Evolutionary conservation across 1,284 basidiomycete species (phyloP), one percentile per base, ranked within the genome.

Genomic region (Ustanciosporium gigantosporum): DNA sequence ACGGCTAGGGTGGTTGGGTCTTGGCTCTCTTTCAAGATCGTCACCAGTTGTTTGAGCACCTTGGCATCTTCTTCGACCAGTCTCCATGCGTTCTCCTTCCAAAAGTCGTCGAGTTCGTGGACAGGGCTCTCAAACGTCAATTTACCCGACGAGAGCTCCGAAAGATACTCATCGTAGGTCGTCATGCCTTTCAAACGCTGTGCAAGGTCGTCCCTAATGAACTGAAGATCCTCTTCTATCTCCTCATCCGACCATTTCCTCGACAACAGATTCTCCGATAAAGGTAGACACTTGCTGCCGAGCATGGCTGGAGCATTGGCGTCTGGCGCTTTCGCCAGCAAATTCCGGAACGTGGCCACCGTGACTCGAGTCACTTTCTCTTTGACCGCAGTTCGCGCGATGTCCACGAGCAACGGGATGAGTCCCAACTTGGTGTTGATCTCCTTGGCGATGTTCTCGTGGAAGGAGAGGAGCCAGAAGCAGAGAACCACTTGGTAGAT

Each of bases 331-430:
- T 89, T 89, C 22, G 83, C 81, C 14, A 96, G 85, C 23, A 97
- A 82, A 77, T 97, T 97, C 25, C 53, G 50, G 23, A 96, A 89
- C 0, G 92, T 93, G 6, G 94, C 90, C 9, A 96, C 83, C 42
- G 94, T 86, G n/a, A 98, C 88, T 16, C 94, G 87, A 56, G 91
- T 89, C 22, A 98, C 91, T 79, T 99, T 99, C 81, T 98, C 94
- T 80, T 99, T 99, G 34, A 90, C 88, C 1, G 93, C 93, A 16
- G 81, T 84, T 77, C 93, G 90, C 2, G 91, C 91, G 23, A 92
- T 86, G 34, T 88, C 86, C 29, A 87, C 87, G 27, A 99, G 83
- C 16, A 91, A 80, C n/a, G 91, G 87, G 64, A 96, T 87, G 32
- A 96, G 83, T 70, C 93, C 89, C 76, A 88, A 93, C 79, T 88